phyloP scores from a whole-genome alignment of 495 filamentous ascomycete species.

The Massariosphaeria phaeospora region DNA sequence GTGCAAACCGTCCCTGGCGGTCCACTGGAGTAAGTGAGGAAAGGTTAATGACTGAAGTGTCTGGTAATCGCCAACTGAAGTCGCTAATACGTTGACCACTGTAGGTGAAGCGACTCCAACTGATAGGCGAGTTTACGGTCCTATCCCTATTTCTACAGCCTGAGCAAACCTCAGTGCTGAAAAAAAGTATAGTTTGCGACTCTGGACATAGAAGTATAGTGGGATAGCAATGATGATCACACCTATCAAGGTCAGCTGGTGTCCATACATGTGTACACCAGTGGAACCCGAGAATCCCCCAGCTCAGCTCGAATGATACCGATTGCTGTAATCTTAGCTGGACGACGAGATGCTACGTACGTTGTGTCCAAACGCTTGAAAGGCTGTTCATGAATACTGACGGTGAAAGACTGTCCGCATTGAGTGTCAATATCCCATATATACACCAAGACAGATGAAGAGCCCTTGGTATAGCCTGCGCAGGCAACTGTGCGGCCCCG shows the following conservation, averaged over 20 bases:
- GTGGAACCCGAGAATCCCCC: no score
- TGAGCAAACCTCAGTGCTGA: no score
- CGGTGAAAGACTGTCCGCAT: background rate
- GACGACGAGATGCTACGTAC: background rate
- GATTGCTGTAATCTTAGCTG: background rate
- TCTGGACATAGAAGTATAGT: no score
- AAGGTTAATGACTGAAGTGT: no score
- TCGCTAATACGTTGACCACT: background rate
- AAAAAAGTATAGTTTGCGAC: no score
- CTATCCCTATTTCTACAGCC: no score
- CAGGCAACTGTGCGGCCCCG: conserved; percentile 15
- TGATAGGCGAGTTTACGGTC: no score
- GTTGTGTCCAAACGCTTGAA: background rate
- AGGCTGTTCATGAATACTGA: background rate
- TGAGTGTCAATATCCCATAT: conserved; percentile 16
- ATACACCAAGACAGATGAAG: background rate
- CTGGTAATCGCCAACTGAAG: no score
- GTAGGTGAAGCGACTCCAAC: background rate
- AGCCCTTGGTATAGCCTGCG: conserved; percentile 1
- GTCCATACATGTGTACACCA: no score
- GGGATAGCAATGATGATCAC: no score
- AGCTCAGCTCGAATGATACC: no score
- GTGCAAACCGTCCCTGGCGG: background rate
- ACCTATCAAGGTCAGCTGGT: no score
- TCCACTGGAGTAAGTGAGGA: background rate